Percentiles rank a stretch among this genome's conserved stretches.
phyloP scores from a whole-genome alignment of 208 protist genomes.

The Vickermania ingenoplastis region DNA sequence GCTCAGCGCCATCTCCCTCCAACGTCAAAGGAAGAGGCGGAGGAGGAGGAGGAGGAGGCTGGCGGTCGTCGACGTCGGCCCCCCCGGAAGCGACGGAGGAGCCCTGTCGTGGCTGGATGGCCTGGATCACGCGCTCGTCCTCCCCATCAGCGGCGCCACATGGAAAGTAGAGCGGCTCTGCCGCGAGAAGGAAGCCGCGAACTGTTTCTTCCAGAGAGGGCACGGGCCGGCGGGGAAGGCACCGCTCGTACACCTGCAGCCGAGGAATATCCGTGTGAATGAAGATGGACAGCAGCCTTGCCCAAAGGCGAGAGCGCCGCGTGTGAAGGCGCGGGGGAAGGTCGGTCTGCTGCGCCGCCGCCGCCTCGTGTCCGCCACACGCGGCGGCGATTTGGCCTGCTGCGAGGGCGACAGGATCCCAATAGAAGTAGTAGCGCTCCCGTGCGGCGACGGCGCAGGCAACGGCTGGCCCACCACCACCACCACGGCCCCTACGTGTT shows the following conservation, averaged over 20 bases:
- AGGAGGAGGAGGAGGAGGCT: too few relatives aligned
- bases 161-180: slow-evolving; percentile 38
- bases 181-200: slow-evolving; percentile 41
- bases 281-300: slow-evolving; percentile 39
- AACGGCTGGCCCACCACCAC: not conserved
- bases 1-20: not conserved
- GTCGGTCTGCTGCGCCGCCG: not conserved
- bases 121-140: not conserved
- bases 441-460: not conserved
- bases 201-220: slow-evolving; percentile 64
- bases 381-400: not conserved
- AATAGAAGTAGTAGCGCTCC: not conserved
- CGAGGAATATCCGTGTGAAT: slow-evolving; percentile 24
- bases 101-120: not conserved
- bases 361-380: not conserved
- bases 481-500: not conserved
- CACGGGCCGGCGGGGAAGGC: slow-evolving; percentile 69
- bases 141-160: slow-evolving; percentile 15
- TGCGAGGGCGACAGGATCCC: not conserved
- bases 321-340: slow-evolving; percentile 11
- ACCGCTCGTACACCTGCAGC: slow-evolving; percentile 58
- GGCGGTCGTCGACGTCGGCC: too few relatives aligned
- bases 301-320: slow-evolving; percentile 48
- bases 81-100: not conserved
- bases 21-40: too few relatives aligned